Percentiles rank a stretch among this genome's conserved stretches.
phyloP scores from a whole-genome alignment of 768 basidiomycete species.

The Serpula lacrymans region DNA sequence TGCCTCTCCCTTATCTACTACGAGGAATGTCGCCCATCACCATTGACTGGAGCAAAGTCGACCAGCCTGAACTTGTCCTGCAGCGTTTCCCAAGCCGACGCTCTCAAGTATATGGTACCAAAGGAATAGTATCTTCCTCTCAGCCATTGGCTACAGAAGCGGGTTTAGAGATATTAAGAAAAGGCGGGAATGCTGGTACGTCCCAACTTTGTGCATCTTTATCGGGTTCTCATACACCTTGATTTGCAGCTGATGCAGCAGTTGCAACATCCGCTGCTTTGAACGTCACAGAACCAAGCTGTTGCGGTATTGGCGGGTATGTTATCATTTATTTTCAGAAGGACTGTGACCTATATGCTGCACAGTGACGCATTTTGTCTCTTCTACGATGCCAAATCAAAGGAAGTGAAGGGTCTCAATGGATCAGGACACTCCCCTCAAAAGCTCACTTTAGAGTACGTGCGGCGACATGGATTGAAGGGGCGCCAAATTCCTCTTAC shows the following conservation, averaged over 20 bases:
- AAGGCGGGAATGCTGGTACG: conserved; percentile 94
- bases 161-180: conserved; percentile 85
- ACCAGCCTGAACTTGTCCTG: conserved; percentile 62
- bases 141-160: conserved; percentile 92
- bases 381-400: conserved; percentile 82
- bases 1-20: conserved; percentile 1
- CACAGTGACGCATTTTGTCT: conserved; percentile 86
- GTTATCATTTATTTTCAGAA: conserved; percentile 17
- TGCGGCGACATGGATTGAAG: conserved; percentile 63
- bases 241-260: conserved; percentile 76
- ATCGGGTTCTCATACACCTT: neutral
- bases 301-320: conserved; percentile 90
- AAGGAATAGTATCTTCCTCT: conserved; percentile 83
- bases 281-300: conserved; percentile 87
- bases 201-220: conserved; percentile 1
- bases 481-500: conserved; percentile 69
- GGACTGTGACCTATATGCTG: neutral
- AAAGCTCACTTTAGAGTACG: conserved; percentile 72
- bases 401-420: conserved; percentile 84
- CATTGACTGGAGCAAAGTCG: conserved; percentile 60
- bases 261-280: conserved; percentile 91
- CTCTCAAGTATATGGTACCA: conserved; percentile 83
- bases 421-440: conserved; percentile 88
- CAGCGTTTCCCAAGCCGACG: conserved; percentile 78
- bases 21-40: conserved; percentile 24